Percentiles rank a stretch among this genome's conserved stretches.
These are phyloP conservation scores for Rhodotorula kratochvilovae DNA, from an alignment of 768 basidiomycete genomes.

Conservation along the genomic window DNA sequence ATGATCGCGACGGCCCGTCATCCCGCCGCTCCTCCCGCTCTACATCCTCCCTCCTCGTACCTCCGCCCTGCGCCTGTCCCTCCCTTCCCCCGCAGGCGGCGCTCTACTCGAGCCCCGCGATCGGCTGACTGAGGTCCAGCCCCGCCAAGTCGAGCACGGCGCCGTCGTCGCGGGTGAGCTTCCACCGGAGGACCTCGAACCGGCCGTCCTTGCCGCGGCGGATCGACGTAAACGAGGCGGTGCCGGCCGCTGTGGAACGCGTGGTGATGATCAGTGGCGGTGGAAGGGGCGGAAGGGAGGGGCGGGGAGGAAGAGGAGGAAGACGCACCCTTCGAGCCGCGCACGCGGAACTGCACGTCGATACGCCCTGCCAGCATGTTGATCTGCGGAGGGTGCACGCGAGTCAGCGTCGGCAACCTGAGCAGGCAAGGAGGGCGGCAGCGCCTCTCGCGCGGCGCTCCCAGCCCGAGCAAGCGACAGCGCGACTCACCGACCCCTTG, in stretches of 20 bases:
- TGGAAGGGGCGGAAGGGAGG: neutral
- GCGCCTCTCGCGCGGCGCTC: too few relatives aligned
- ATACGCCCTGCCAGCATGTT: constrained; percentile 39
- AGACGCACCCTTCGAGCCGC: constrained; percentile 29
- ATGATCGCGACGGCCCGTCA: too few relatives aligned
- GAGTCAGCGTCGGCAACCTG: neutral
- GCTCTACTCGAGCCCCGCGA: neutral
- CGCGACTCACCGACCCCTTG: constrained; percentile 31
- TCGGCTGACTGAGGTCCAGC: constrained; percentile 9
- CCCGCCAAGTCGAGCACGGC: constrained; percentile 37
- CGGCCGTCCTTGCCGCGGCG: constrained; percentile 32
- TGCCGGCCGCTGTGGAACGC: constrained; percentile 23
- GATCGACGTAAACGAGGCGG: constrained; percentile 38
- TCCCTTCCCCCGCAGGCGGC: neutral
- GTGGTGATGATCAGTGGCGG: neutral
- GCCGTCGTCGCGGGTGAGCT: constrained; percentile 34
- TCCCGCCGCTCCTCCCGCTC: too few relatives aligned
- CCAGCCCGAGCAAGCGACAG: neutral
- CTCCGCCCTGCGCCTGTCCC: neutral
- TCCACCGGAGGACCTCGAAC: constrained; percentile 40
- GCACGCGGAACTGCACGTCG: constrained; percentile 38
- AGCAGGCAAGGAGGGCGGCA: too few relatives aligned
- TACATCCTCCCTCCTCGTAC: neutral
- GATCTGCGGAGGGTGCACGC: constrained; percentile 8
- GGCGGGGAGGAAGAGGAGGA: neutral